phyloP scores from a whole-genome alignment of 2,329 filamentous ascomycete genomes.

The Aureobasidium mangrovei region DNA sequence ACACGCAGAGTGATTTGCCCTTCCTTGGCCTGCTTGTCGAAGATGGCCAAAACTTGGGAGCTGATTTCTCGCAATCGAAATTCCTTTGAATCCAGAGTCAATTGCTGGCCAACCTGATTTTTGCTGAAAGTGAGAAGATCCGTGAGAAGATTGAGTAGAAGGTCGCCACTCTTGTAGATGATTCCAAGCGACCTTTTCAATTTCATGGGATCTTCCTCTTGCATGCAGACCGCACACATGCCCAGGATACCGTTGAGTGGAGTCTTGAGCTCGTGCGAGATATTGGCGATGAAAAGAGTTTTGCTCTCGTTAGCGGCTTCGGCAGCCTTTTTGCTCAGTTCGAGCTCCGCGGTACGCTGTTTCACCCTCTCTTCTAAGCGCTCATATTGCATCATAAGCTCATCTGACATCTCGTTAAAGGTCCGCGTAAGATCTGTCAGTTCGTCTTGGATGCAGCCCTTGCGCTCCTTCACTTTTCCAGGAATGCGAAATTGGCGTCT shows the following conservation, averaged over 20 bases:
- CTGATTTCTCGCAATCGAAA: slow-evolving; percentile 78
- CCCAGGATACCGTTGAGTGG: slow-evolving; percentile 92
- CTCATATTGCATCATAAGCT: slow-evolving; percentile 77
- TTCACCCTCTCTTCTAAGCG: slow-evolving; percentile 76
- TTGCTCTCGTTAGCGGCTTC: slow-evolving; percentile 97
- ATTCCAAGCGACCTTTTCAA: slow-evolving; percentile 79
- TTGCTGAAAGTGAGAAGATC: slow-evolving; percentile 90
- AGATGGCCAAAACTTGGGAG: slow-evolving; percentile 75
- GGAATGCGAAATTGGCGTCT: slow-evolving; percentile 71
- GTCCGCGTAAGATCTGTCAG: slow-evolving; percentile 72
- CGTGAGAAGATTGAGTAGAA: slow-evolving; percentile 76
- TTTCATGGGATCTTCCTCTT: slow-evolving; percentile 68
- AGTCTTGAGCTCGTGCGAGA: slow-evolving; percentile 79
- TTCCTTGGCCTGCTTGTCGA: slow-evolving; percentile 81
- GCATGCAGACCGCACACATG: slow-evolving; percentile 89
- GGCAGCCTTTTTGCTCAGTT: slow-evolving; percentile 82
- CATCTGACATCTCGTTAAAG: slow-evolving; percentile 91
- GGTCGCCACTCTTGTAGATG: slow-evolving; percentile 79
- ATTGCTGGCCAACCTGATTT: slow-evolving; percentile 81
- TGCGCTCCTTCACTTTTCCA: slow-evolving; percentile 66
- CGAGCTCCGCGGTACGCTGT: slow-evolving; percentile 73
- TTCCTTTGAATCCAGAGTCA: slow-evolving; percentile 74
- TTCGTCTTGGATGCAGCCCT: slow-evolving; percentile 73
- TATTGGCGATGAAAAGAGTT: slow-evolving; percentile 94
- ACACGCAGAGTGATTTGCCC: slow-evolving; percentile 66